Base-by-base conservation (phyloP, 2,329 filamentous ascomycete genomes). In the Xylaria digitata region DNA sequence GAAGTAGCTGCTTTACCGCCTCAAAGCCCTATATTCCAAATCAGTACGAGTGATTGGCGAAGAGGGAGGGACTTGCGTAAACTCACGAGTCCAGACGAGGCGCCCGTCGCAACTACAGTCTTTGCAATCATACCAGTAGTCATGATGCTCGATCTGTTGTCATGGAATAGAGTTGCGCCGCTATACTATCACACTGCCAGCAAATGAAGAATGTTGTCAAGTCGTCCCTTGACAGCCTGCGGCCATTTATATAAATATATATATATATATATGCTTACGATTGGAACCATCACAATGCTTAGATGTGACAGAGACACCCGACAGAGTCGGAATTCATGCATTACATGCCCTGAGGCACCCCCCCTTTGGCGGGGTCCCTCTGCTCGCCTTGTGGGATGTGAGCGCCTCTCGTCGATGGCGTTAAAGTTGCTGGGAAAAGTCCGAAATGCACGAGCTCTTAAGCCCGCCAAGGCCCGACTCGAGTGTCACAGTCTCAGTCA, bases 81-180 rank as follows among this genome's bases (percentile, higher is more conserved):
- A 59, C 80, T 65, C 75, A 85, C 84, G 50, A 86, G 70, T 50
- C 83, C 83, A 6, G 83, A 85, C 2, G 83, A 81, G 48, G 79
- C 78, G 26, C 84, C 84, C 0, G 84, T 85, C 4, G 84, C 83
- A 13, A 86, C 78, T 48, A 86, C 75, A 3, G 82, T 85, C 74
- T 85, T 85, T 64, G 78, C 75, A 23, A 79, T 63, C 34, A 74
- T 70, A 5, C 26, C 26, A 17, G 79, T 40, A 23, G 34, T 19
- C 50, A 40, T 54, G 11, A 9, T 54, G 19, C n/a, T 19, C n/a
- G 30, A n/a, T 23, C 32, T 23, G 34, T 54, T 40, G n/a, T 5
- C 32, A 34, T 9, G 5, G 11, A 40, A 15, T 13, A 40, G 37
- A 40, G 15, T 13, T 40, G 13, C 11, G 13, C 9, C 13, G 2